These are phyloP conservation scores for Colletotrichum ledebouriae DNA, from an alignment of 2,329 filamentous ascomycete genomes.

Conservation along the genomic window DNA sequence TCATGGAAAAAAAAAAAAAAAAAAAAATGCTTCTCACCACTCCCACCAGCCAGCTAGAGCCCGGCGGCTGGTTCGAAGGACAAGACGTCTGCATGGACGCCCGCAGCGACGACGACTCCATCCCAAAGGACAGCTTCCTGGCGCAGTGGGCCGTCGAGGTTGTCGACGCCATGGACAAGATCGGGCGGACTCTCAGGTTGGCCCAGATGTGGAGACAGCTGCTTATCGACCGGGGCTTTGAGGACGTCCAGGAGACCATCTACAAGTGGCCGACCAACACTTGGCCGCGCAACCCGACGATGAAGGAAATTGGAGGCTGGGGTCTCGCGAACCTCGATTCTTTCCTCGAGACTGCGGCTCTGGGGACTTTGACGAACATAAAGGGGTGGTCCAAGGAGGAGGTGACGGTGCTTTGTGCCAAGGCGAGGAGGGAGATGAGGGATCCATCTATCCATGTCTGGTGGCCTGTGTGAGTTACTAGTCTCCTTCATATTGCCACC, in stretches of 20 bases:
- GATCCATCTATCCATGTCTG: slow-evolving; percentile 48
- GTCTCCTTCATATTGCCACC: neutral
- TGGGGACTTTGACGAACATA: slow-evolving; percentile 54
- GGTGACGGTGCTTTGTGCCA: slow-evolving; percentile 45
- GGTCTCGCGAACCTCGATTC: slow-evolving; percentile 48
- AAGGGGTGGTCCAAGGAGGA: slow-evolving; percentile 54
- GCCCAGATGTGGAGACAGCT: slow-evolving; percentile 47
- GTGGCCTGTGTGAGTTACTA: slow-evolving; percentile 41
- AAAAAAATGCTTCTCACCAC: too few relatives aligned
- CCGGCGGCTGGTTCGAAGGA: slow-evolving; percentile 52
- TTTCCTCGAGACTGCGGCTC: slow-evolving; percentile 53
- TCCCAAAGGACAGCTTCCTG: slow-evolving; percentile 48
- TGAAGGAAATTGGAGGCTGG: slow-evolving; percentile 54
- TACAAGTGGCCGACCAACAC: slow-evolving; percentile 54
- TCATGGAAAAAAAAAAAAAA: neutral
- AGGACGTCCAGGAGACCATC: slow-evolving; percentile 49
- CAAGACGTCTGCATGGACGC: slow-evolving; percentile 49
- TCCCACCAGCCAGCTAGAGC: slow-evolving; percentile 46
- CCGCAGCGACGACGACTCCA: slow-evolving; percentile 50
- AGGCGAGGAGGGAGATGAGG: slow-evolving; percentile 46
- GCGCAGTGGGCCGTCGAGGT: slow-evolving; percentile 52
- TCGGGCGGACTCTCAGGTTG: slow-evolving; percentile 50
- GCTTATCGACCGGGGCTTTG: slow-evolving; percentile 51
- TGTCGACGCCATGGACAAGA: slow-evolving; percentile 49
- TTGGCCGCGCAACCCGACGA: slow-evolving; percentile 52